phyloP scores from a whole-genome alignment of 306 rosid species.

The Dicorynia guianensis region DNA sequence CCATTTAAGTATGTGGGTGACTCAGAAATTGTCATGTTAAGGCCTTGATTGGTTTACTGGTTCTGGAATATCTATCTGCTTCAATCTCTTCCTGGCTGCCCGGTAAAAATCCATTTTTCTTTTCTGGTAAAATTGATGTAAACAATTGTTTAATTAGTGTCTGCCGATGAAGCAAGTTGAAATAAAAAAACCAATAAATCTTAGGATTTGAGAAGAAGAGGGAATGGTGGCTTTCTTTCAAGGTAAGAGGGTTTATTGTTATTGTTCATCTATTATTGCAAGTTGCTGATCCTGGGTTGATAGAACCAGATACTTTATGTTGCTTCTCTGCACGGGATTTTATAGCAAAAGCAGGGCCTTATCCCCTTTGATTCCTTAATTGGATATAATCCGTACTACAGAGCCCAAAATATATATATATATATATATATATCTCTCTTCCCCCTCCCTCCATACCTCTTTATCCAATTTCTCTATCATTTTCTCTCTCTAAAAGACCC shows the following conservation, averaged over 20 bases:
- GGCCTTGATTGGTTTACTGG: slow-evolving; percentile 47
- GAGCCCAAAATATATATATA: neutral
- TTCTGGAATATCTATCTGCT: slow-evolving; percentile 32
- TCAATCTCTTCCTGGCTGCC: slow-evolving; percentile 26
- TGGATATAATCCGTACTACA: slow-evolving; percentile 59
- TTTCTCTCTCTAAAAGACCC: neutral
- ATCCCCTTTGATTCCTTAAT: slow-evolving; percentile 75
- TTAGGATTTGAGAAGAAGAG: slow-evolving; percentile 30
- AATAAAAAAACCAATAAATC: slow-evolving; percentile 13
- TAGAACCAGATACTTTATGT: slow-evolving; percentile 84
- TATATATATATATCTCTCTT: slow-evolving; percentile 9
- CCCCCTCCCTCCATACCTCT: slow-evolving; percentile 30
- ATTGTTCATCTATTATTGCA: slow-evolving; percentile 42
- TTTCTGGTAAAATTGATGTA: slow-evolving; percentile 1
- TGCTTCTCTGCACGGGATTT: slow-evolving; percentile 64
- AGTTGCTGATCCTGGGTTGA: slow-evolving; percentile 34
- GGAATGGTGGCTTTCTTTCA: slow-evolving; percentile 53
- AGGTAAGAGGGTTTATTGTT: slow-evolving; percentile 37
- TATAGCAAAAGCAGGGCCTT: slow-evolving; percentile 59
- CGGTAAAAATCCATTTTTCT: neutral
- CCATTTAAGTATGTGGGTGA: slow-evolving; percentile 32
- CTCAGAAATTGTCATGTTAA: slow-evolving; percentile 16
- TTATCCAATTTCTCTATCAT: slow-evolving; percentile 52
- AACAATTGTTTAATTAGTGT: slow-evolving; percentile 34
- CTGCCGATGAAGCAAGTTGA: slow-evolving; percentile 31